Percentiles rank a stretch among this genome's conserved stretches.
These are phyloP conservation scores for Thinopyrum elongatum DNA, from an alignment of 176 grass and related monocot genomes.

Conservation along the genomic window DNA sequence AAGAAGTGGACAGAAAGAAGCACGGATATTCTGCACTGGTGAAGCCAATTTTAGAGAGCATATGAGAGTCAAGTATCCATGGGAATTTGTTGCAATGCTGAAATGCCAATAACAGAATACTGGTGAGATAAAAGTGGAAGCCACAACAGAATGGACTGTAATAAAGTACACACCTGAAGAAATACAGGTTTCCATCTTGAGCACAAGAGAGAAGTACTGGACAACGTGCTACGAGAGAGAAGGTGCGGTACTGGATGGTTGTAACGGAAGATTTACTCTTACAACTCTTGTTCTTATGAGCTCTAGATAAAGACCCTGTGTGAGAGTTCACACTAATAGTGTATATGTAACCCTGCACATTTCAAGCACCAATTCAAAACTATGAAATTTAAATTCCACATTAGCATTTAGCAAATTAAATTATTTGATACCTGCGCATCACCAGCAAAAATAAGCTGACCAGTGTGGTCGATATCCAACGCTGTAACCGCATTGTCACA, in stretches of 20 bases:
- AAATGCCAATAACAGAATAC: slow-evolving; percentile 27
- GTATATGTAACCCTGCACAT: slow-evolving; percentile 80
- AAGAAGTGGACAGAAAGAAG: slow-evolving; percentile 96
- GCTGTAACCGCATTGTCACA: slow-evolving; percentile 93
- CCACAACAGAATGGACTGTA: neutral
- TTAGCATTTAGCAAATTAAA: slow-evolving; percentile 9
- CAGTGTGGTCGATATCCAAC: slow-evolving; percentile 92
- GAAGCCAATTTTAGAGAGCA: slow-evolving; percentile 84
- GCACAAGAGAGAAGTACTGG: slow-evolving; percentile 89
- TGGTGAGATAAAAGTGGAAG: slow-evolving; percentile 25
- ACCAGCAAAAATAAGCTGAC: slow-evolving; percentile 89
- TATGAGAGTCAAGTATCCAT: slow-evolving; percentile 83
- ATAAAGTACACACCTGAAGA: slow-evolving; percentile 75
- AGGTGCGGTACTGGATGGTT: slow-evolving; percentile 81
- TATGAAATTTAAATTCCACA: slow-evolving; percentile 14
- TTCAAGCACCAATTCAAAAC: slow-evolving; percentile 25
- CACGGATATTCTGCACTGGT: slow-evolving; percentile 52
- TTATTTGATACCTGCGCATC: slow-evolving; percentile 71
- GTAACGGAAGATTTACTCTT: slow-evolving; percentile 76
- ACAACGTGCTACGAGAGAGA: slow-evolving; percentile 80
- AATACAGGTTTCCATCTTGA: slow-evolving; percentile 89
- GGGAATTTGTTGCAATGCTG: slow-evolving; percentile 69
- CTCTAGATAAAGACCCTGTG: slow-evolving; percentile 79
- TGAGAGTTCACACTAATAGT: slow-evolving; percentile 81
- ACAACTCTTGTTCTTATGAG: slow-evolving; percentile 80